These are phyloP conservation scores for Heliosperma pusillum DNA, from an alignment of 148 eudicot species.

Conservation along the genomic window DNA sequence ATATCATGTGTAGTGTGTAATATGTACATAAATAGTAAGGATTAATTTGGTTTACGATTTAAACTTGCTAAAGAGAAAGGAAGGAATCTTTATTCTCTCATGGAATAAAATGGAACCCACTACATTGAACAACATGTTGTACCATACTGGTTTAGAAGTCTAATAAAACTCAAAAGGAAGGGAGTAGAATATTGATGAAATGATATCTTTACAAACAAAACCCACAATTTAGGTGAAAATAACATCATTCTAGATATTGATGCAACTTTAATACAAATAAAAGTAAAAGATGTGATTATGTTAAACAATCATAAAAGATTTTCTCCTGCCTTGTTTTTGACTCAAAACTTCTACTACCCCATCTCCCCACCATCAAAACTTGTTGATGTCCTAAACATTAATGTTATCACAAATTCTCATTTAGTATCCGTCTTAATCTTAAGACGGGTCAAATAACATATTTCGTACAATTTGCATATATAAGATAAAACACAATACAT, in stretches of 20 bases:
- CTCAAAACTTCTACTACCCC: slow-evolving; percentile 1
- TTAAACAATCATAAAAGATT: slow-evolving; percentile 26
- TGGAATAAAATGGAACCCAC: slow-evolving; percentile 22
- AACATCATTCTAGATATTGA: slow-evolving; percentile 31
- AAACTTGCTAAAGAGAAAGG: slow-evolving; percentile 20
- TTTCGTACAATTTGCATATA: too few species aligned
- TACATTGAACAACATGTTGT: not conserved
- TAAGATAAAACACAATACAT: too few species aligned
- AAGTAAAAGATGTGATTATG: slow-evolving; percentile 23
- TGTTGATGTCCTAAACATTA: not conserved
- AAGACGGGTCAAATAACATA: too few species aligned
- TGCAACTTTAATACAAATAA: slow-evolving; percentile 29
- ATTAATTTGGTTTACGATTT: too few species aligned
- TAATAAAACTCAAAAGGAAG: not conserved
- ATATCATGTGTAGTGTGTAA: not conserved
- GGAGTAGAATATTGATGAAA: slow-evolving; percentile 14
- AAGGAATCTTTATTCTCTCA: slow-evolving; percentile 26
- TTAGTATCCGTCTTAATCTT: not conserved
- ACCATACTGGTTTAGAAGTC: not conserved
- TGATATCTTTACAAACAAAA: not conserved
- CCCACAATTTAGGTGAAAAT: slow-evolving; percentile 9
- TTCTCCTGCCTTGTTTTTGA: slow-evolving; percentile 6
- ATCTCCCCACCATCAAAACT: slow-evolving; percentile 17
- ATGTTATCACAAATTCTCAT: too few species aligned
- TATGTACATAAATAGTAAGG: not conserved